Conservation (phyloP, 345 rosid genomes). For the Eucalyptus shirleyi region DNA sequence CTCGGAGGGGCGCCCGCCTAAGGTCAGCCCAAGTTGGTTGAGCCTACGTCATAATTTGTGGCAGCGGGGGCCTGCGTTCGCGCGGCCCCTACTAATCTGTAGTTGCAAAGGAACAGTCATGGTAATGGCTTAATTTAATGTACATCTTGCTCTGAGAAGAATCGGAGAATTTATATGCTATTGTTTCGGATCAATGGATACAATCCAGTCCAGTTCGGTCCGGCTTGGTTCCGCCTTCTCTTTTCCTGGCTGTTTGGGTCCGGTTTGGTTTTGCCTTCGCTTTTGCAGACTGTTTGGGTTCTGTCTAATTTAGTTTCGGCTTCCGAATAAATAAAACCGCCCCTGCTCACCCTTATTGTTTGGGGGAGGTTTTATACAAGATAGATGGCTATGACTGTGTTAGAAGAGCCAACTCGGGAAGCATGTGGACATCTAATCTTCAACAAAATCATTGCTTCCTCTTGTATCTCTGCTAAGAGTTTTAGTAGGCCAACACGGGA, state of each 20-base stretch:
- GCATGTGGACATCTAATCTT: neutral
- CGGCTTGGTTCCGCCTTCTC: neutral
- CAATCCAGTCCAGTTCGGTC: neutral
- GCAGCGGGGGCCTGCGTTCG: neutral
- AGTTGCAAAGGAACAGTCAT: neutral
- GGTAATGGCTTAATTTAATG: accelerated
- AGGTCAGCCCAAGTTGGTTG: neutral
- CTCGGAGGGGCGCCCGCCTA: neutral
- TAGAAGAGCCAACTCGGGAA: neutral
- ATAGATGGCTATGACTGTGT: neutral
- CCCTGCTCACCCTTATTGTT: neutral
- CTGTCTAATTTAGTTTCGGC: neutral
- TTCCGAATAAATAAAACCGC: neutral
- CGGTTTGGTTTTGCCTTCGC: no score
- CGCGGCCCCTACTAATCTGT: neutral
- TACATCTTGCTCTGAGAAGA: neutral
- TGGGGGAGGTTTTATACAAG: neutral
- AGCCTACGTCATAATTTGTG: neutral
- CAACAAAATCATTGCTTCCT: neutral
- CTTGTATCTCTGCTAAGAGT: neutral
- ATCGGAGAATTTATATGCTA: neutral
- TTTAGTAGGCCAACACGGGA: neutral
- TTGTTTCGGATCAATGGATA: neutral
- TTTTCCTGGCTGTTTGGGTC: neutral
- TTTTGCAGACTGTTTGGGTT: neutral